These are phyloP conservation scores for Oryza nivara DNA, from an alignment of 176 grass and related monocot species.

Conservation along the genomic window DNA sequence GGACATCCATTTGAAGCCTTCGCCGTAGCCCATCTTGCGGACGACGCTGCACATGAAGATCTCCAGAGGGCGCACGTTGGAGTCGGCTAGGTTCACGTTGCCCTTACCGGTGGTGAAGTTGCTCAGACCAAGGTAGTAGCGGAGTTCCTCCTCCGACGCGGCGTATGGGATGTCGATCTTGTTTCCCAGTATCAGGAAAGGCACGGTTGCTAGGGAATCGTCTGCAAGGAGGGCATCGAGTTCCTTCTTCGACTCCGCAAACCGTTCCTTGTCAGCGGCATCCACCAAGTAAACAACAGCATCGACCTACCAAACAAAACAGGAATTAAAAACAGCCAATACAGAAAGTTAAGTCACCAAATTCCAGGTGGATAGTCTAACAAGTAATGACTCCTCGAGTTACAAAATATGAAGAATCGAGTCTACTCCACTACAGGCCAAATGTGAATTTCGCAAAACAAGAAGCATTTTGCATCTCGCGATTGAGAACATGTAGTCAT, in stretches of 20 bases:
- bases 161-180: slow-evolving; percentile 66
- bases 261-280: slow-evolving; percentile 54
- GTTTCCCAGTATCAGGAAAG: slow-evolving; percentile 61
- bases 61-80: slow-evolving; percentile 63
- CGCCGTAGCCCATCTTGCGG: slow-evolving; percentile 66
- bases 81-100: slow-evolving; percentile 49
- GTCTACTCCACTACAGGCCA: neutral
- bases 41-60: slow-evolving; percentile 71
- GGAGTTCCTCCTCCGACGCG: slow-evolving; percentile 63
- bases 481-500: too few species aligned
- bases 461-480: neutral
- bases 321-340: slow-evolving; percentile 25
- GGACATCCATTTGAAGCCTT: slow-evolving; percentile 73
- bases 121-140: slow-evolving; percentile 70
- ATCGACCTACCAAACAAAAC: slow-evolving; percentile 45
- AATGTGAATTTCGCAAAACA: neutral
- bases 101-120: slow-evolving; percentile 76
- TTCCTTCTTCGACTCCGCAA: slow-evolving; percentile 58
- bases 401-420: slow-evolving; percentile 5
- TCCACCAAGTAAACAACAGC: slow-evolving; percentile 64
- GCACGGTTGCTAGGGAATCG: slow-evolving; percentile 48
- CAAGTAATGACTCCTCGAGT: neutral
- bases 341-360: slow-evolving; percentile 13
- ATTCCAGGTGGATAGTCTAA: neutral
- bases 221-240: slow-evolving; percentile 57